These are phyloP conservation scores for Kewa caespitosa DNA, from an alignment of 179 eudicot species.

Conservation along the genomic window DNA sequence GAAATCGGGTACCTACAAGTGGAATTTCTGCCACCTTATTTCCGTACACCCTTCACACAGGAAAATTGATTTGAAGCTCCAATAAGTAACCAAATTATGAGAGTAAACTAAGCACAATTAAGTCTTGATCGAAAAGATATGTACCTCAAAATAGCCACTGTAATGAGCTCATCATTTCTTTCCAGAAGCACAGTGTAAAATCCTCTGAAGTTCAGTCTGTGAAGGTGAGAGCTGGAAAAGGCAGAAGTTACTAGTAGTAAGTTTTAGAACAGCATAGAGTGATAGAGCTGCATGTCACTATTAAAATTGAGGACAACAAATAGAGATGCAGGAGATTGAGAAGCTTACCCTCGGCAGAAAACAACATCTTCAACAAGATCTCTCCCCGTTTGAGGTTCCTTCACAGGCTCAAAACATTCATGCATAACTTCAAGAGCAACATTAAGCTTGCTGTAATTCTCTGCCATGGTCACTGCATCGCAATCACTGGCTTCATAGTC, in stretches of 20 bases:
- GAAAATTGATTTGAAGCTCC: conserved; percentile 21
- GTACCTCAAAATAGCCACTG: conserved; percentile 80
- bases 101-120: conserved; percentile 1
- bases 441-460: conserved; percentile 65
- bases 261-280: neutral
- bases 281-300: neutral
- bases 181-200: conserved; percentile 86
- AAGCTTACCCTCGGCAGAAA: conserved; percentile 68
- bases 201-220: conserved; percentile 80
- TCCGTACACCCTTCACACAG: conserved; percentile 60
- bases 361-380: conserved; percentile 91
- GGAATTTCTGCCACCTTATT: conserved; percentile 88
- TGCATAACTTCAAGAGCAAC: conserved; percentile 92
- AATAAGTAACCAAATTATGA: conserved; percentile 5
- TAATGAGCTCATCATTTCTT: conserved; percentile 73
- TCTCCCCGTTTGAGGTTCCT: conserved; percentile 61
- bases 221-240: conserved; percentile 73
- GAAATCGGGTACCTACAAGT: conserved; percentile 79
- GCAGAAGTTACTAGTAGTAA: conserved; percentile 4
- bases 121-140: neutral
- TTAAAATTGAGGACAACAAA: too few species aligned
- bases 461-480: conserved; percentile 40
- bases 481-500: conserved; percentile 26
- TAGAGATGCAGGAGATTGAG: too few species aligned
- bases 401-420: conserved; percentile 85